Evolutionary conservation across 2,329 filamentous ascomycete genomes (phyloP), one percentile per base, ranked within the genome.

Genomic region (Pseudocercospora eumusae): DNA sequence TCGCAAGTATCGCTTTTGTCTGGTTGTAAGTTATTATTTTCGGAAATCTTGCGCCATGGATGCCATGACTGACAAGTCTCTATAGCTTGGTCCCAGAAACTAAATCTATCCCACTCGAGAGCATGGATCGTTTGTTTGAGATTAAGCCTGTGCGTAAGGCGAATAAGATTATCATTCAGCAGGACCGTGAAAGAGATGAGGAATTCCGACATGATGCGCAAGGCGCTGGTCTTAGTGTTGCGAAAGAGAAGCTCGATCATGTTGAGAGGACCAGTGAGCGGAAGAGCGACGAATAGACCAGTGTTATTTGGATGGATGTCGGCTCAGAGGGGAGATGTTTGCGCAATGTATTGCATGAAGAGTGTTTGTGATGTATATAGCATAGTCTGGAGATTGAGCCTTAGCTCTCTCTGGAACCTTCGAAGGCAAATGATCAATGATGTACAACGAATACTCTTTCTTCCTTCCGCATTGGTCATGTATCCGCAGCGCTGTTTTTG

Each of bases 121-220:
- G 71, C 47, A 81, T 81, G 76, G 79, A 81, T 59, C 72, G 79
- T 36, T 70, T 81, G 5, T 81, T 81, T 66, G 75, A 79, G 40
- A 74, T 78, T 63, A 76, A 75, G 71, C 79, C 79, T 2, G 70
- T 76, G 3, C 58, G 71, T 55, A 77, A 73, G 59, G 79, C 79
- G 4, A 76, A 81, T 64, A 69, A 69, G 31, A 68, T 72, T 18
- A 67, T 81, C 64, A 70, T 80, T 55, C 69, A 68, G 4, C 76
- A 79, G 59, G 69, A 80, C 40, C 70, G 65, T 40, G 65, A 71
- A 9, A 65, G 70, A 52, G 78, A 80, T 53, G 75, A 75, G 55
- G 77, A 78, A 47, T 80, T 79, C 70, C 69, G 78, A 6, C 71
- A 76, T 28, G 76, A 78, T 68, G 77, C 75, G 3, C 72, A 75